Base-by-base conservation (phyloP, 441 rosid species). In the Macaranga tanarius region DNA sequence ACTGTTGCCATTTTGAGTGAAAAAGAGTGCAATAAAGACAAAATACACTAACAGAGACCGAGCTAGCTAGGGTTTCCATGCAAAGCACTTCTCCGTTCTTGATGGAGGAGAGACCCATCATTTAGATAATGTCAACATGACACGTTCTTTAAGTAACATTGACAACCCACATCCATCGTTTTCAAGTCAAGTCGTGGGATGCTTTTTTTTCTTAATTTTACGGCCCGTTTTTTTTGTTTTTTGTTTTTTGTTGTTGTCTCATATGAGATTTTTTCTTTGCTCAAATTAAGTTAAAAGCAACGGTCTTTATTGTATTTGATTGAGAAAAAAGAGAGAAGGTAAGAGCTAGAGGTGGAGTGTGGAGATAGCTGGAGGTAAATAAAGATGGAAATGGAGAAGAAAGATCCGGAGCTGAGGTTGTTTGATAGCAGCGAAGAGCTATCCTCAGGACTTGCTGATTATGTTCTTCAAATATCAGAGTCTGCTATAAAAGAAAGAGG, bases 361-460 rank as follows among this genome's bases (percentile, higher is more conserved):
- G n/a, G n/a, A n/a, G n/a, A n/a, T n/a, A n/a, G 38, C 38, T 7
- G 6, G 4, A 34, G 38, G 38, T 34, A 34, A 34, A 34, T 34
- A 34, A 34, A 34, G 47, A 20, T 38, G 28, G 65, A 67, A 58
- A 77, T 77, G 74, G 71, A 69, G 65, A 48, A 68, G 25, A 59
- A 47, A 57, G 74, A 63, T 19, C 54, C 73, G 20, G 73, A 58
- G 50, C 12, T 78, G 69, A 71, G 77, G 34, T 28, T 80, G 54
- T 80, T 80, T 57, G 84, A 83, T 57, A 76, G 75, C 69, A 68
- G 80, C 20, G 82, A 83, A 65, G 84, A 80, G 60, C 73, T 83
- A 31, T 71, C 74, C 22, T 67, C 74, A 11, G 70, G 75, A 8
- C 63, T 83, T 13, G 86, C 77, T 47, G 83, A 83, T 26, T 80